A percentile compares a stretch with the other conserved stretches of the same genome.
phyloP scores from a whole-genome alignment of 768 basidiomycete species.

The Suillus discolor region DNA sequence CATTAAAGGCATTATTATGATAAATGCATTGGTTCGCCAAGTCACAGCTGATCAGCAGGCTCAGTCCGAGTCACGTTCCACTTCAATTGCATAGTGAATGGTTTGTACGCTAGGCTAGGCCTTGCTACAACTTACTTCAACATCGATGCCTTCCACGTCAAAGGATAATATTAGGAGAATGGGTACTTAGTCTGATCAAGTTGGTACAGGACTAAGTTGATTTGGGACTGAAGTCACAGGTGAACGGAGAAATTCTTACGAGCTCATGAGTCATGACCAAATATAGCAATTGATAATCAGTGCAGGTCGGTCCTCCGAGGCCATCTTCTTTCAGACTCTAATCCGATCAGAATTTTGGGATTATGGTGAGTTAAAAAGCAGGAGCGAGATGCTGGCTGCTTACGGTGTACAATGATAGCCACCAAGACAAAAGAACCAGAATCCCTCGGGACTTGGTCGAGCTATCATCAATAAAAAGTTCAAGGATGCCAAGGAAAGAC shows the following conservation, averaged over 20 bases:
- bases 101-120: background rate
- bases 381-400: background rate
- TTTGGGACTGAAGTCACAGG: background rate
- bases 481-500: conserved; percentile 35
- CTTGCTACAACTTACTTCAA: background rate
- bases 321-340: background rate
- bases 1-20: background rate
- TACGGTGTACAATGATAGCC: conserved; percentile 39
- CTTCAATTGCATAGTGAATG: background rate
- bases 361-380: background rate
- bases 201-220: background rate
- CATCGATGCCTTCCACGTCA: background rate
- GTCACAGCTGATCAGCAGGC: background rate
- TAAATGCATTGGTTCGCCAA: background rate
- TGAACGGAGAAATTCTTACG: background rate
- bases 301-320: background rate
- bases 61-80: background rate
- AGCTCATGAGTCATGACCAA: background rate
- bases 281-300: conserved; percentile 3
- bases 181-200: background rate
- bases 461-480: conserved; percentile 93
- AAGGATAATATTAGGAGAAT: background rate
- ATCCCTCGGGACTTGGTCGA: conserved; percentile 85
- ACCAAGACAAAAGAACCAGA: conserved; percentile 59
- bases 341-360: background rate